These are phyloP conservation scores for Arthrinium puccinioides DNA, from an alignment of 2,329 filamentous ascomycete species.

Conservation along the genomic window DNA sequence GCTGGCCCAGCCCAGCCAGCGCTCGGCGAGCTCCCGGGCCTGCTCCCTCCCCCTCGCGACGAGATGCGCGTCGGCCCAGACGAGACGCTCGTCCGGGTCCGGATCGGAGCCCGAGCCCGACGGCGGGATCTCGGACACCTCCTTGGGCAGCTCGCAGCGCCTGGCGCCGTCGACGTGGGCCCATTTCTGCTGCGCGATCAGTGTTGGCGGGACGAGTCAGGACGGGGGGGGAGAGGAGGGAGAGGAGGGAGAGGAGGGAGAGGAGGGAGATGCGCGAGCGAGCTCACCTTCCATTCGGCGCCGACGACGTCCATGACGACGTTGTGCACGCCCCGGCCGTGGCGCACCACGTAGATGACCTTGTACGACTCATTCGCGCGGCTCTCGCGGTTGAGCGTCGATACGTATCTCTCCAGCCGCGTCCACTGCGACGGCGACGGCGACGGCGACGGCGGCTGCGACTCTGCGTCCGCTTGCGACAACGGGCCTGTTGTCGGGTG, in stretches of 20 bases:
- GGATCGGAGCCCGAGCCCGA: too few relatives aligned
- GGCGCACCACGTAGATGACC: slow-evolving; percentile 9
- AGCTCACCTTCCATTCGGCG: slow-evolving; percentile 4
- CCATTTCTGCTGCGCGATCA: slow-evolving; percentile 7
- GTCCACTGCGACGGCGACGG: slow-evolving; percentile 6
- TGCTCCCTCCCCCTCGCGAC: slow-evolving; percentile 6
- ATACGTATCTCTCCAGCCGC: slow-evolving; percentile 5
- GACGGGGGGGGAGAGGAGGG: too few relatives aligned
- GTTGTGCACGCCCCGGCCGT: slow-evolving; percentile 10
- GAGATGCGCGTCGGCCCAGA: slow-evolving; percentile 8
- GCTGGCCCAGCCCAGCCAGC: slow-evolving; percentile 4
- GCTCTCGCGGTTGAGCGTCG: slow-evolving; percentile 3
- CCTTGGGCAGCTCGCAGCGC: background rate
- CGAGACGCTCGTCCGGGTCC: background rate
- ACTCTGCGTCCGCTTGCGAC: too few relatives aligned
- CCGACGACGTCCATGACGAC: slow-evolving; percentile 10
- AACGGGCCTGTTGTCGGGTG: too few relatives aligned
- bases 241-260: too few relatives aligned
- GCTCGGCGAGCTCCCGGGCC: slow-evolving; percentile 4
- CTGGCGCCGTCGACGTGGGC: slow-evolving; percentile 7
- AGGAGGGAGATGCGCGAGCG: background rate
- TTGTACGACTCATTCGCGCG: slow-evolving; percentile 9
- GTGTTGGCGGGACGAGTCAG: too few relatives aligned
- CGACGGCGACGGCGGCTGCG: background rate
- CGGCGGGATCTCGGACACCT: background rate